These are phyloP conservation scores for Chaetomium strumarium DNA, from an alignment of 2,329 filamentous ascomycete genomes.

Conservation along the genomic window DNA sequence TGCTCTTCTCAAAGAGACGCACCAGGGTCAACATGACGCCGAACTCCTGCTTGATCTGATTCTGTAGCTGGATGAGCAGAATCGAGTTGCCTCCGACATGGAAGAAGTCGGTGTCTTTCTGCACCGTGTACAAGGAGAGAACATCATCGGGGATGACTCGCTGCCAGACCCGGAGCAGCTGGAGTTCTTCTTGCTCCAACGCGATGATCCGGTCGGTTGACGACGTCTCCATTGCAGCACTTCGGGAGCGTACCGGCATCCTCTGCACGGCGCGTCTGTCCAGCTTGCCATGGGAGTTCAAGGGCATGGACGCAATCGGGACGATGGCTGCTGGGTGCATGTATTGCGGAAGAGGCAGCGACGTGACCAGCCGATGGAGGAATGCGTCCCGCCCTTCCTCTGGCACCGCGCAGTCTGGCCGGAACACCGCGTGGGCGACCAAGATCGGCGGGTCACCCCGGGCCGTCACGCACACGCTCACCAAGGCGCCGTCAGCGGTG, in stretches of 20 bases:
- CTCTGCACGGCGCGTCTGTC: neutral
- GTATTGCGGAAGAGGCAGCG: too few species aligned
- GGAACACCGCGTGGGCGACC: too few species aligned
- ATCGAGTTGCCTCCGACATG: slow-evolving; percentile 37
- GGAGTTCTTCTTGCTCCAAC: neutral
- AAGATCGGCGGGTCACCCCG: too few species aligned
- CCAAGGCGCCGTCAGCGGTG: neutral
- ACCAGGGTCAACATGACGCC: slow-evolving; percentile 28
- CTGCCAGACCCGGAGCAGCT: slow-evolving; percentile 11
- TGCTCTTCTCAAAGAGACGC: slow-evolving; percentile 34
- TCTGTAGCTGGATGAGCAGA: slow-evolving; percentile 34
- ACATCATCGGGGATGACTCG: slow-evolving; percentile 23
- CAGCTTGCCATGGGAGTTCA: neutral
- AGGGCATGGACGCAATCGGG: neutral
- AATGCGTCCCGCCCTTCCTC: too few species aligned
- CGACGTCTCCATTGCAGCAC: too few species aligned
- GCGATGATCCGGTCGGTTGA: too few species aligned
- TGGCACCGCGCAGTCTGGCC: too few species aligned
- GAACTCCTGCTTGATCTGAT: slow-evolving; percentile 30
- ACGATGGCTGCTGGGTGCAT: too few species aligned
- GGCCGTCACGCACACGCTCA: too few species aligned
- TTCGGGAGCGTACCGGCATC: too few species aligned
- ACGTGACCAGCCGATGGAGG: too few species aligned
- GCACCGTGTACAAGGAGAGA: slow-evolving; percentile 17
- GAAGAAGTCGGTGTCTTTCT: slow-evolving; percentile 35